Evolutionary conservation across 2,329 filamentous ascomycete genomes (phyloP), one percentile per base, ranked within the genome.

Genomic region (Trichophyton mentagrophytes): DNA sequence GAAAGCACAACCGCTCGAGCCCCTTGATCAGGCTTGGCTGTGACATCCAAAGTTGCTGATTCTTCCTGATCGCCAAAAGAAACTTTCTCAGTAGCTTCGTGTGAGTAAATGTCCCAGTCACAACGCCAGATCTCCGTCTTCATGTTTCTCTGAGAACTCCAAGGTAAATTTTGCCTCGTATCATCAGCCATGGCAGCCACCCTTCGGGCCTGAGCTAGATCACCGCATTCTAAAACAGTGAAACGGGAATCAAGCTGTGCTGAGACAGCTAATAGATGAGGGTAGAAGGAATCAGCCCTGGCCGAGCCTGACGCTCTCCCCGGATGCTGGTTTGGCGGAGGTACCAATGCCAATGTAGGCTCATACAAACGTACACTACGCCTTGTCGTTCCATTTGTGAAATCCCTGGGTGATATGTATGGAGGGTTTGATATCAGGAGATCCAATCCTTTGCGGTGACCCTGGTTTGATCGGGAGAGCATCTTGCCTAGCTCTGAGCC

Each of bases 391-490:
- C 73, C 79, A 44, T 78, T 66, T 4, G 63, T 73, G 67, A 88
- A 90, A 6, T 81, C 82, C 2, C 70, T 65, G 0, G 78, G 75
- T 1, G 90, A 95, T 58, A 97, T 86, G 71, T 97, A 97, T 0
- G 93, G 93, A 15, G 93, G 93, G 68, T 99, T 99, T 1, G 88
- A 88, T 40, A 93, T 82, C 1, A 99, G 73, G 3, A 97, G 74
- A 64, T 95, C 62, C 60, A 58, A 63, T 55, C 51, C 27, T 3
- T 17, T 11, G 8, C 11, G 2, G 20, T 22, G 51, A 5, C 15
- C 51, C 13, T 36, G 25, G 13, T 17, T 15, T 8, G n/a, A 30
- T 15, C 36, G 17, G 4, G 20, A 22, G 20, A 51, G 46, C 4
- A 51, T 5, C 20, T 3, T 15, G 2, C 22, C 46, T n/a, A 58